Evolutionary conservation across 1,139 yeast genomes (phyloP).

Genomic region (Taphrina betulina): DNA sequence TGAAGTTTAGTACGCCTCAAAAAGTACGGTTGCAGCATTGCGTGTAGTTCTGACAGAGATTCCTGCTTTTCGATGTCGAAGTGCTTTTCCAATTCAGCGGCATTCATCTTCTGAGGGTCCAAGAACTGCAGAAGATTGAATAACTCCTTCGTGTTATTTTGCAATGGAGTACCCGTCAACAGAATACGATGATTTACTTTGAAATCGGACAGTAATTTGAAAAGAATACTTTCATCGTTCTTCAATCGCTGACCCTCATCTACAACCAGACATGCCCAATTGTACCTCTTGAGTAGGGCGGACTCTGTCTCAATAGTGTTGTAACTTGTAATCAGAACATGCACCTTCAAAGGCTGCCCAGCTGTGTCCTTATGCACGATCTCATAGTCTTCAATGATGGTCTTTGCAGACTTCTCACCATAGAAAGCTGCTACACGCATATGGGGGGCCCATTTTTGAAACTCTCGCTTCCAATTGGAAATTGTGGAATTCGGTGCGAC

Average conservation of each 20-base stretch:
- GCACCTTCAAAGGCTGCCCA: constrained; percentile 57
- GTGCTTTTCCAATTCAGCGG: constrained; percentile 27
- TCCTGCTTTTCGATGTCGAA: constrained; percentile 33
- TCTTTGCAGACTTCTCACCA: constrained; percentile 65
- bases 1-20: constrained; percentile 38
- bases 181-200: constrained; percentile 74
- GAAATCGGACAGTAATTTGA: constrained; percentile 69
- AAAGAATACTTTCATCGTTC: constrained; percentile 70
- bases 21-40: constrained; percentile 36
- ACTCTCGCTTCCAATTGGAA: constrained; percentile 81
- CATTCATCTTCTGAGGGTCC: constrained; percentile 36
- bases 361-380: constrained; percentile 50
- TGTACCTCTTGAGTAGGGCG: constrained; percentile 62
- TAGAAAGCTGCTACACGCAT: constrained; percentile 59
- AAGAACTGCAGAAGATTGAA: constrained; percentile 39
- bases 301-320: constrained; percentile 76
- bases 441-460: constrained; percentile 83
- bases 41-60: constrained; percentile 36
- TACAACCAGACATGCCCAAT: constrained; percentile 83
- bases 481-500: constrained; percentile 81
- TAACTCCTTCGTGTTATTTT: constrained; percentile 79
- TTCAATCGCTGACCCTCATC: constrained; percentile 92
- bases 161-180: constrained; percentile 85
- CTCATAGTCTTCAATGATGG: constrained; percentile 64
- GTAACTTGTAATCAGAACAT: constrained; percentile 73